These are phyloP conservation scores for Mortierella sp. DNA, from an alignment of 371 early-diverging fungal genomes.

Conservation along the genomic window DNA sequence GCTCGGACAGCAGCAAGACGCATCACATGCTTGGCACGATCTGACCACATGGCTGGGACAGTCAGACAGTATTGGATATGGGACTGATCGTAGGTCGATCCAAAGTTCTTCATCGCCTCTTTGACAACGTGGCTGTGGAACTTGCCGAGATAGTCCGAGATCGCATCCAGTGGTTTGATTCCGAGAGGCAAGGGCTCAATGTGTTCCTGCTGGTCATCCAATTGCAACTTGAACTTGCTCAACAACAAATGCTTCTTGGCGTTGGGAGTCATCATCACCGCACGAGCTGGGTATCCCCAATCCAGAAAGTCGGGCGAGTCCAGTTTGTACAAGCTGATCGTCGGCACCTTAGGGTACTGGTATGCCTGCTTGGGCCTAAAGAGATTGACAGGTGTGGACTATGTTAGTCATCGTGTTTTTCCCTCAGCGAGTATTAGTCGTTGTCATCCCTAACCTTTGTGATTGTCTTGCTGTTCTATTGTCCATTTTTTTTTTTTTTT, in stretches of 20 bases:
- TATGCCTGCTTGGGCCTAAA: conserved; percentile 57
- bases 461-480: not conserved
- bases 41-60: conserved; percentile 70
- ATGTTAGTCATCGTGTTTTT: not conserved
- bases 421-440: too few relatives aligned
- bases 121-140: conserved; percentile 65
- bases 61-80: conserved; percentile 68
- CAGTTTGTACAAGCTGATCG: conserved; percentile 58
- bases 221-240: conserved; percentile 69
- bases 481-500: not conserved
- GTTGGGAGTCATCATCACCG: conserved; percentile 67
- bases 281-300: conserved; percentile 67
- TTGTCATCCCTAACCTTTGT: not conserved
- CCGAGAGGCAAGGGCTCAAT: conserved; percentile 63
- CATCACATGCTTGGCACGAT: conserved; percentile 68
- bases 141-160: conserved; percentile 64
- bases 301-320: conserved; percentile 57
- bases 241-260: conserved; percentile 68
- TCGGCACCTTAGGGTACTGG: conserved; percentile 57
- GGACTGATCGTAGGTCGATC: conserved; percentile 65
- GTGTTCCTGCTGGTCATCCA: conserved; percentile 65
- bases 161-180: conserved; percentile 64
- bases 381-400: not conserved
- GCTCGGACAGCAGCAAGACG: conserved; percentile 69
- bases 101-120: conserved; percentile 66